Evolutionary conservation across 1,284 basidiomycete genomes (phyloP), one percentile per base, ranked within the genome.

Genomic region (Puccinia coronata): DNA sequence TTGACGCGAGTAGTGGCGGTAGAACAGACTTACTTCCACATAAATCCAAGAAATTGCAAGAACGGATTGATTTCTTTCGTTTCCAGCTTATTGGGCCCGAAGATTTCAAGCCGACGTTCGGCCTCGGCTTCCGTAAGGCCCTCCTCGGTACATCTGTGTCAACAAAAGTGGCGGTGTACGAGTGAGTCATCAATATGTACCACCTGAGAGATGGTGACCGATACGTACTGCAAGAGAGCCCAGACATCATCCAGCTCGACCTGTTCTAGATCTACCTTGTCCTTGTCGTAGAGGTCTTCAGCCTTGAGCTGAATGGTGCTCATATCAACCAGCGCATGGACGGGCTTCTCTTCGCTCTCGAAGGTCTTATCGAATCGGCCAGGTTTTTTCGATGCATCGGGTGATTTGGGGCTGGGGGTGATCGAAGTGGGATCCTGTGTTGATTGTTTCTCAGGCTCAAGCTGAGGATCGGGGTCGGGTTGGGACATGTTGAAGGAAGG

Each of bases 201-300:
- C 16, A 16, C 16, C 12, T n/a, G 47, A 36, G 9, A 80, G 49
- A 34, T 12, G 20, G 41, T 14, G 25, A 43, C 18, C 11, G 4
- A 14, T 14, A 90, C 89, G 85, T 91, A 96, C 88, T 98, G 95
- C 80, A 98, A 91, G 82, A 98, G 92, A 83, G 92, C 94, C 91
- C 96, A 96, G 87, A 98, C 95, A 86, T 98, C 95, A 84, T 96
- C 95, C 87, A 98, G 93, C 84, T 95, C 92, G 86, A 98, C 92
- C 71, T 94, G 96, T 89, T 98, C 96, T 81, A 98, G 90, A 88
- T 98, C 96, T 87, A 98, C 96, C 89, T 98, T 98, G 88, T 98
- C 95, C 89, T 96, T 96, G 88, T 96, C 93, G 87, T 96, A 97
- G 41, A 98, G 89, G 88, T 98, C 95, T 87, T 96, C 94, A 18